phyloP scores from a whole-genome alignment of 768 basidiomycete genomes.

The Podaxis sp. region DNA sequence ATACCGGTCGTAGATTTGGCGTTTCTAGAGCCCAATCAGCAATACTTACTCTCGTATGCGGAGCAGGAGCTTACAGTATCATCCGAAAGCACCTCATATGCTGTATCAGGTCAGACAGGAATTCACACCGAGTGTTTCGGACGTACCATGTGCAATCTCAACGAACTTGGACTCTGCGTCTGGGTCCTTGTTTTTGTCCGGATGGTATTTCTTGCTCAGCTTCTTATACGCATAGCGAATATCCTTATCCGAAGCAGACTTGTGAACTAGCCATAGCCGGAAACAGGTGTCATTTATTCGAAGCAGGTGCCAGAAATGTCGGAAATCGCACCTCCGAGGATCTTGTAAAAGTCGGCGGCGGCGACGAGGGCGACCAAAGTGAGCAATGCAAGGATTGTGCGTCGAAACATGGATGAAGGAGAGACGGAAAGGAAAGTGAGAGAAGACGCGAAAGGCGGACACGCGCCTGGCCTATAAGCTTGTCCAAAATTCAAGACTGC shows the following conservation, averaged over 20 bases:
- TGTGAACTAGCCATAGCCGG: constrained; percentile 41
- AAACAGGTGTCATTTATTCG: constrained; percentile 16
- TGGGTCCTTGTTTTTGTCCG: constrained; percentile 91
- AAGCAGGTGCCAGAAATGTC: constrained; percentile 15
- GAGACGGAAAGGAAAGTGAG: constrained; percentile 12
- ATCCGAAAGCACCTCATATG: constrained; percentile 95
- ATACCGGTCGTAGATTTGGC: constrained; percentile 88
- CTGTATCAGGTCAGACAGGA: constrained; percentile 30
- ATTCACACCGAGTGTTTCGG: background rate
- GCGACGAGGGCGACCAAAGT: constrained; percentile 31
- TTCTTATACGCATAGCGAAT: constrained; percentile 91
- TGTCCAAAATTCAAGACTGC: constrained; percentile 1
- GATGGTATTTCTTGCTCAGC: constrained; percentile 84
- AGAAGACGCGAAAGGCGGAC: constrained; percentile 8
- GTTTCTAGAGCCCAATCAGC: constrained; percentile 54
- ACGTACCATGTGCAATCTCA: constrained; percentile 82
- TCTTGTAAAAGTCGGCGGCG: constrained; percentile 78
- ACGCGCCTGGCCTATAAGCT: constrained; percentile 1
- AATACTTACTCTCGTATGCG: background rate
- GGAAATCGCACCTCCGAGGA: constrained; percentile 65
- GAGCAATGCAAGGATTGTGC: constrained; percentile 32
- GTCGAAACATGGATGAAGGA: constrained; percentile 27
- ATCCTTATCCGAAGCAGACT: constrained; percentile 80
- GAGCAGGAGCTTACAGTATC: constrained; percentile 48
- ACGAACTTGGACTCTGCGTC: constrained; percentile 85